Base-by-base conservation (phyloP, 2,329 filamentous ascomycete species). In the Microascus cirrosus region DNA sequence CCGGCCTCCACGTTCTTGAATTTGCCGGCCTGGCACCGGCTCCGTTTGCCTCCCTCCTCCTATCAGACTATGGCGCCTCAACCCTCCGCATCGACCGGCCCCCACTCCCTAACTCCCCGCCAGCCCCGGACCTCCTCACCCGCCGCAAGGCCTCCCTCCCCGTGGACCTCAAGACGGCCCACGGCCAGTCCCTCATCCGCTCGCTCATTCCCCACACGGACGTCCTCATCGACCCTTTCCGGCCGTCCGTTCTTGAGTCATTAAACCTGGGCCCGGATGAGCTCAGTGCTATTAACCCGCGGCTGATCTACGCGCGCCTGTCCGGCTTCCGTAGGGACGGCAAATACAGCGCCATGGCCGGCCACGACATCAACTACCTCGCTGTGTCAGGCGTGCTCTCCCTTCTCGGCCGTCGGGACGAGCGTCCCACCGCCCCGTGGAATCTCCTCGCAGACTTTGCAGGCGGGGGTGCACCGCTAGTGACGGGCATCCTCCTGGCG, bases 291-390 rank as follows among this genome's bases (percentile, higher is more conserved):
- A 67, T 81, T 20, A 96, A 96, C 70, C 87, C 86, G 12, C 77
- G 85, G 0, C 74, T 97, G 2, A 83, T 97, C 57, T 84, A 95
- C 59, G 90, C 82, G 8, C 85, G 93, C 48, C 87, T 97, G 81
- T 94, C 91, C 2, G 93, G 93, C 0, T 97, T 96, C 71, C 80
- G 93, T 13, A 79, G 92, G 45, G 90, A 95, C 71, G 93, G 92
- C 0, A 86, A 84, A 65, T 97, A 96, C 72, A 82, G 81, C 54
- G 74, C 80, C 65, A 96, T 96, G 92, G 91, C 92, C 0, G 92
- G 92, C 52, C 92, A 96, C 68, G 92, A 96, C 69, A 96, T 96
- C 70, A 96, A 97, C 68, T 97, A 97, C 71, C 86, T 97, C 50
- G 90, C 92, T 54, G 89, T 96, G 0, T 88, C 87, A 0, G 93